A percentile compares a stretch with the other conserved stretches of the same genome.
These are phyloP conservation scores for Mortierella sp. DNA, from an alignment of 371 early-diverging fungal genomes.

Conservation along the genomic window DNA sequence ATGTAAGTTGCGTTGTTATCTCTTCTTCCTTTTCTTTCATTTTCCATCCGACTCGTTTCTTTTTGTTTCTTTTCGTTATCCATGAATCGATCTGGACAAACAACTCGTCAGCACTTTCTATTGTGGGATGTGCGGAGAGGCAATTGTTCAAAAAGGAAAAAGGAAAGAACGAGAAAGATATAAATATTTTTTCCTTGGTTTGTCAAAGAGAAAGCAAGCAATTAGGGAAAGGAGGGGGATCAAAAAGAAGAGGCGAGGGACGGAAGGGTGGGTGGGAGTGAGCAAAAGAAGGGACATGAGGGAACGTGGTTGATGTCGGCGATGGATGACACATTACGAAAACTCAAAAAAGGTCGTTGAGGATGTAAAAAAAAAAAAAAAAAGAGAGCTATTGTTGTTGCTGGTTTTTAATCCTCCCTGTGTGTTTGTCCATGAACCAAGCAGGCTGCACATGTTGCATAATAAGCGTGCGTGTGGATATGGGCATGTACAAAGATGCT, in stretches of 20 bases:
- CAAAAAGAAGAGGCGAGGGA: neutral
- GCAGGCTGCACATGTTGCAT: neutral
- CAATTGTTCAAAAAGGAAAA: slow-evolving; percentile 15
- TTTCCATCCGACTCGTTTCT: neutral
- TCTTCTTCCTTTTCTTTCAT: neutral
- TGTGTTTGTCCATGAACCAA: neutral
- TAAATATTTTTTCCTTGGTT: neutral
- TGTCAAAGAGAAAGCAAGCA: neutral
- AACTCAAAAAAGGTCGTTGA: neutral
- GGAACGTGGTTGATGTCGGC: neutral
- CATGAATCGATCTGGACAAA: neutral
- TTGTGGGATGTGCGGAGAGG: slow-evolving; percentile 5
- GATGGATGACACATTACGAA: neutral
- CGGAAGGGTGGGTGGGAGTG: neutral
- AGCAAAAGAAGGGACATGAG: neutral
- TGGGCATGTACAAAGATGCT: neutral
- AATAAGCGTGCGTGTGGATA: neutral
- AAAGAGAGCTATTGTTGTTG: neutral
- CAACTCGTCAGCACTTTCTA: neutral
- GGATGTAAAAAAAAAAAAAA: neutral
- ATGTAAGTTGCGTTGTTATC: slow-evolving; percentile 57
- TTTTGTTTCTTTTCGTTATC: neutral
- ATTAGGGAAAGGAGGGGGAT: neutral
- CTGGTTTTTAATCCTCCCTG: neutral
- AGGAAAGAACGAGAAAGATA: neutral